These are phyloP conservation scores for Haematococcus sp. DNA, from an alignment of 139 green algal genomes.

Conservation along the genomic window DNA sequence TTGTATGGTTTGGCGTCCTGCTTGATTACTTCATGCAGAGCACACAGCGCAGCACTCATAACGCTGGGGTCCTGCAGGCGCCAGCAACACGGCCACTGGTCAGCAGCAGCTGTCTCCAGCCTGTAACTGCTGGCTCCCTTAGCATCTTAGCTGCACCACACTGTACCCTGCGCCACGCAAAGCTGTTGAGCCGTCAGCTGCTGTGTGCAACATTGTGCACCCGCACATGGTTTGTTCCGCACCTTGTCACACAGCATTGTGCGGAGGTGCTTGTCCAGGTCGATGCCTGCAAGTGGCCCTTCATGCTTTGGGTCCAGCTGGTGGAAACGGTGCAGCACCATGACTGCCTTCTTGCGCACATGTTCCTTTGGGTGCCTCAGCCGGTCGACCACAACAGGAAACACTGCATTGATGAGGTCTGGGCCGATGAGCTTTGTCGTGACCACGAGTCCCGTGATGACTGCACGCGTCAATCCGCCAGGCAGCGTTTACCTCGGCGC, in stretches of 20 bases:
- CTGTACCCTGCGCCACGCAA: no score
- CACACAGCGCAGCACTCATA: conserved; percentile 92
- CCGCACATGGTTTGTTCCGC: background rate
- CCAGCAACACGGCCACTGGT: conserved; percentile 12
- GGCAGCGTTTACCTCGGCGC: no score
- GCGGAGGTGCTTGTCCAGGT: conserved; percentile 69
- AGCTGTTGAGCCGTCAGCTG: no score
- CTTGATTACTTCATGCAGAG: conserved; percentile 74
- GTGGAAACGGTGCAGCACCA: conserved; percentile 80
- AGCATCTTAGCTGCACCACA: no score
- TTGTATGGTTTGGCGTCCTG: conserved; percentile 69
- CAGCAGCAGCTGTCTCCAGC: no score
- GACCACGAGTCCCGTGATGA: conserved; percentile 65
- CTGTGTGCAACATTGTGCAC: no score
- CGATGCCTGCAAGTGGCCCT: conserved; percentile 55
- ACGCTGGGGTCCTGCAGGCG: conserved; percentile 85
- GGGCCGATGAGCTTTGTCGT: conserved; percentile 71
- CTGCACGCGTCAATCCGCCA: conserved; percentile 28
- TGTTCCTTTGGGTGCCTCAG: conserved; percentile 45
- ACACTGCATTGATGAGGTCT: conserved; percentile 87
- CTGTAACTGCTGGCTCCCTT: no score
- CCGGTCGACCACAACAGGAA: conserved; percentile 53
- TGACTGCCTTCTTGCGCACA: conserved; percentile 91
- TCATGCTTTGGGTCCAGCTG: conserved; percentile 70
- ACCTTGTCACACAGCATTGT: conserved; percentile 75